A percentile compares a stretch with the other conserved stretches of the same genome.
These are phyloP conservation scores for Pouteria campechiana DNA, from an alignment of 179 eudicot genomes.

Conservation along the genomic window DNA sequence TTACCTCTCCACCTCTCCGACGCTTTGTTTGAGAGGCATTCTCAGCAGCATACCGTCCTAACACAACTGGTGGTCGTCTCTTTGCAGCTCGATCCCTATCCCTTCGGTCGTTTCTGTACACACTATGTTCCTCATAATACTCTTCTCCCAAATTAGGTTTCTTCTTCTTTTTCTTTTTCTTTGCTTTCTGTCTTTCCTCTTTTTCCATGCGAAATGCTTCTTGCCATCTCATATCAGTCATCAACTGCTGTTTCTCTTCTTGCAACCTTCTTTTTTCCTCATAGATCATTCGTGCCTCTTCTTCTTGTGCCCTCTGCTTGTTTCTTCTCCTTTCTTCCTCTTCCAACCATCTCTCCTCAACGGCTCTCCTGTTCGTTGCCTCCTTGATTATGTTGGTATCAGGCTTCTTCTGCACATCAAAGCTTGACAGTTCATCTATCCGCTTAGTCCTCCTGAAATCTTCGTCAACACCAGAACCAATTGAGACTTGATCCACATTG, in stretches of 20 bases:
- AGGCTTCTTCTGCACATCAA: constrained; percentile 28
- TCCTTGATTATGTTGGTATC: constrained; percentile 28
- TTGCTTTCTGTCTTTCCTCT: constrained; percentile 59
- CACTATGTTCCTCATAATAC: constrained; percentile 37
- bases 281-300: constrained; percentile 31
- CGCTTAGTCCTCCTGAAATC: constrained; percentile 69
- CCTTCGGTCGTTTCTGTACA: constrained; percentile 41
- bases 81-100: constrained; percentile 50
- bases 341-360: constrained; percentile 52
- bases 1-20: constrained; percentile 95
- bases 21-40: constrained; percentile 56
- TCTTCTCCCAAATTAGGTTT: constrained; percentile 39
- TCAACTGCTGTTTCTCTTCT: constrained; percentile 55
- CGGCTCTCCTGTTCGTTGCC: constrained; percentile 27
- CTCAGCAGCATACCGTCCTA: constrained; percentile 49
- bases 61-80: constrained; percentile 44
- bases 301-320: constrained; percentile 42
- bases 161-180: constrained; percentile 66
- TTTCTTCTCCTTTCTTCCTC: constrained; percentile 61
- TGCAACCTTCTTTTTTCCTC: constrained; percentile 38
- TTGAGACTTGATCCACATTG: constrained; percentile 47
- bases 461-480: constrained; percentile 39
- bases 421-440: constrained; percentile 54
- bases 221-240: constrained; percentile 48
- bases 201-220: constrained; percentile 74